phyloP scores from a whole-genome alignment of 2,329 filamentous ascomycete species.

The Fusarium sp. region DNA sequence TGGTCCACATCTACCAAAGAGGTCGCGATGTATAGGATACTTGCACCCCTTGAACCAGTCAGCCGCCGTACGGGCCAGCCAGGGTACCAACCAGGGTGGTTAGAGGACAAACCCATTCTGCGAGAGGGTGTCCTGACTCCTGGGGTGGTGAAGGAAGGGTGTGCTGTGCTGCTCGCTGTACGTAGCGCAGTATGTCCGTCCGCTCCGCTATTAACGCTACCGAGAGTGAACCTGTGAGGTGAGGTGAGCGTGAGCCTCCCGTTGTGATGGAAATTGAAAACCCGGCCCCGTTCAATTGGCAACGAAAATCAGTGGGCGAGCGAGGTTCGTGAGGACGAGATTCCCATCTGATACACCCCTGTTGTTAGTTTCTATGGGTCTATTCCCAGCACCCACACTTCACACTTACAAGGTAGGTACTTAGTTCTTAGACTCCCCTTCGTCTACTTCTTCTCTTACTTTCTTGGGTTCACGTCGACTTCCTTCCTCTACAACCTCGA shows the following conservation, averaged over 20 bases:
- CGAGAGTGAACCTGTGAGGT: not conserved
- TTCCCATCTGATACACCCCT: slow-evolving; percentile 33
- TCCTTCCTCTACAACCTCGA: slow-evolving; percentile 29
- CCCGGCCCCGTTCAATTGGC: slow-evolving; percentile 18
- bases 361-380: slow-evolving; percentile 31
- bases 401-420: slow-evolving; percentile 41
- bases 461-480: slow-evolving; percentile 21
- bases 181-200: not conserved
- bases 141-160: slow-evolving; percentile 18
- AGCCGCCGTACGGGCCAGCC: slow-evolving; percentile 37
- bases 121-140: slow-evolving; percentile 27
- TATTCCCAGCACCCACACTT: slow-evolving; percentile 31
- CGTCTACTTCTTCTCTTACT: slow-evolving; percentile 30
- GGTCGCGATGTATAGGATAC: slow-evolving; percentile 39
- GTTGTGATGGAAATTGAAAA: slow-evolving; percentile 27
- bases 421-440: slow-evolving; percentile 38
- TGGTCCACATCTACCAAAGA: slow-evolving; percentile 14
- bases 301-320: slow-evolving; percentile 27
- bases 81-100: slow-evolving; percentile 41
- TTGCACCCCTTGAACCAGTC: slow-evolving; percentile 36
- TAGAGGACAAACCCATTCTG: slow-evolving; percentile 24
- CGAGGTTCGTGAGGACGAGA: slow-evolving; percentile 22
- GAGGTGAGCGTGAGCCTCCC: slow-evolving; percentile 16
- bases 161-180: slow-evolving; percentile 5
- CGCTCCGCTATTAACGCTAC: slow-evolving; percentile 19